These are phyloP conservation scores for Trichoderma lentiforme DNA, from an alignment of 2,329 filamentous ascomycete genomes.

Conservation along the genomic window DNA sequence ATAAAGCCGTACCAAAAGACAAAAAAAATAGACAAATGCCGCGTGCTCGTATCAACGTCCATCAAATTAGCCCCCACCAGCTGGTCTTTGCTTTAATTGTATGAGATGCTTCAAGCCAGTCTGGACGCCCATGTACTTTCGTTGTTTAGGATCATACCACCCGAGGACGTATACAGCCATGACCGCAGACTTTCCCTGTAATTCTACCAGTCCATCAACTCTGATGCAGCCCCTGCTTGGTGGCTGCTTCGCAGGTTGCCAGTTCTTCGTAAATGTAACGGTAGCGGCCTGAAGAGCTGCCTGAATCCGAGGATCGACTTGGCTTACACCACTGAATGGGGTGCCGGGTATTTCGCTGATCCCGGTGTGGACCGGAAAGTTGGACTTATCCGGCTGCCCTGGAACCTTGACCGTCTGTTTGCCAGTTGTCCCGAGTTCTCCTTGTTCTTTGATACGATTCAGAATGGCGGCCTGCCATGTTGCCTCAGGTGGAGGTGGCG, in stretches of 20 bases:
- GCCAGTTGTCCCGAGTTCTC: constrained; percentile 23
- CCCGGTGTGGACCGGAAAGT: constrained; percentile 26
- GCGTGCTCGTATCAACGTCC: background rate
- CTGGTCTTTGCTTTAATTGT: constrained; percentile 39
- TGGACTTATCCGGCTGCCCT: constrained; percentile 26
- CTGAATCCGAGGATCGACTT: constrained; percentile 35
- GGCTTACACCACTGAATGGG: constrained; percentile 29
- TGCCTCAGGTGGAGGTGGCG: constrained; percentile 26
- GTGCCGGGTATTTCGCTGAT: constrained; percentile 27
- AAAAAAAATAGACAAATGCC: background rate
- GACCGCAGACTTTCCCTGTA: constrained; percentile 44
- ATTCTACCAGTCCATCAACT: constrained; percentile 53
- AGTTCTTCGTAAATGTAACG: constrained; percentile 42
- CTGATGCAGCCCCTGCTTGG: constrained; percentile 51
- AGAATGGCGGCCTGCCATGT: constrained; percentile 34
- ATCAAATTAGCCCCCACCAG: constrained; percentile 26
- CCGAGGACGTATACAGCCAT: constrained; percentile 50
- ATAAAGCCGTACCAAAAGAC: background rate
- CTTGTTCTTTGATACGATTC: constrained; percentile 28
- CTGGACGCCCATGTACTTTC: constrained; percentile 41
- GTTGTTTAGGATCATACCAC: constrained; percentile 56
- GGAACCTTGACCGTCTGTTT: constrained; percentile 26
- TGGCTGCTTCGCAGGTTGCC: constrained; percentile 40
- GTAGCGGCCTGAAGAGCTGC: constrained; percentile 33
- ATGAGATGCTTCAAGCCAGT: constrained; percentile 43